phyloP scores from a whole-genome alignment of 768 basidiomycete species.

The Pulveroboletus sp. region DNA sequence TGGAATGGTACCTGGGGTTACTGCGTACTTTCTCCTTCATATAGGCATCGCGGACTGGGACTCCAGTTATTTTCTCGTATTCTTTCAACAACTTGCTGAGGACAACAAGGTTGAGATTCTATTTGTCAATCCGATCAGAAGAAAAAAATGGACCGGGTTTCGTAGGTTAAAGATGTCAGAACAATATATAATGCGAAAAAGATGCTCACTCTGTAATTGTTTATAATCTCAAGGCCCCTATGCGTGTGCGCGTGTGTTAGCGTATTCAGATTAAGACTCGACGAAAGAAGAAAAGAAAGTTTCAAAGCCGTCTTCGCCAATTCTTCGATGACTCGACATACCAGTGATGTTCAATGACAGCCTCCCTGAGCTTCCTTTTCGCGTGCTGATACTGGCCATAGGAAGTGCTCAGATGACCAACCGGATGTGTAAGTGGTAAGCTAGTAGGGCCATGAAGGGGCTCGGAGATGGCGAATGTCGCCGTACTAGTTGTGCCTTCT shows the following conservation, averaged over 20 bases:
- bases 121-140: neutral
- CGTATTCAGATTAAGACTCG: no score
- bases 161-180: neutral
- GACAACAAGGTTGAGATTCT: conserved; percentile 87
- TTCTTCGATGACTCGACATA: conserved; percentile 23
- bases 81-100: conserved; percentile 86
- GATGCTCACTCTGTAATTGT: conserved; percentile 74
- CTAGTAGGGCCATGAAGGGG: neutral
- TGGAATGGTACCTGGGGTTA: neutral
- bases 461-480: no score
- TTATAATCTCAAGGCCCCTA: conserved; percentile 79
- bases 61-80: conserved; percentile 77
- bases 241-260: no score
- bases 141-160: neutral
- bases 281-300: no score
- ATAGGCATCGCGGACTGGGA: conserved; percentile 71
- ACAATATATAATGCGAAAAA: neutral
- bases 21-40: conserved; percentile 68
- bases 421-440: no score
- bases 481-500: neutral
- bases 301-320: neutral
- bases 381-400: conserved; percentile 74
- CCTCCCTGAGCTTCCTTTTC: conserved; percentile 82
- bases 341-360: conserved; percentile 83
- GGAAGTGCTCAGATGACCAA: neutral